Percentiles rank a stretch among this genome's conserved stretches.
phyloP scores from a whole-genome alignment of 2,329 filamentous ascomycete genomes.

The Fusarium sp. region DNA sequence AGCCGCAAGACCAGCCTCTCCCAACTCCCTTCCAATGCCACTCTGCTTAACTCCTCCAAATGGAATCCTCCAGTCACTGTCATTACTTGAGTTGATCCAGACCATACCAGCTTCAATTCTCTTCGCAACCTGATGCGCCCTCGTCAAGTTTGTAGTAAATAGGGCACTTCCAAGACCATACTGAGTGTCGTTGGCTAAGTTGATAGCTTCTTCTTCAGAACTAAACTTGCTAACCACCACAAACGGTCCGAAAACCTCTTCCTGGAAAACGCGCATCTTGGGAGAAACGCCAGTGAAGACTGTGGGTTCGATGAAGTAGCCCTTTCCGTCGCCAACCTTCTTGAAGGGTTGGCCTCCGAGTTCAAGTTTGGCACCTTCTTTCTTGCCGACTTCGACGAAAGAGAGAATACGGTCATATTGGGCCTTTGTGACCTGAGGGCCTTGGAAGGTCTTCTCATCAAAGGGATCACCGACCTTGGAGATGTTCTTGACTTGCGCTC shows the following conservation, averaged over 20 bases:
- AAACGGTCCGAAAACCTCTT: constrained; percentile 59
- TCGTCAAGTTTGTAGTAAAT: constrained; percentile 67
- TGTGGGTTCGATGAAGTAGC: constrained; percentile 58
- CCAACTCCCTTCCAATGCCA: constrained; percentile 57
- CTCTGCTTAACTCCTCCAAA: constrained; percentile 61
- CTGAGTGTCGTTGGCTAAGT: constrained; percentile 60
- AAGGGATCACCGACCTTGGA: constrained; percentile 78
- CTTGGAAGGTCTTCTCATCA: constrained; percentile 74
- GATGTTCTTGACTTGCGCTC: constrained; percentile 44
- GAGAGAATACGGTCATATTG: constrained; percentile 76
- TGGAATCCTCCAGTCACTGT: constrained; percentile 55
- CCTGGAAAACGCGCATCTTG: constrained; percentile 56
- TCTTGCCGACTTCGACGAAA: constrained; percentile 75
- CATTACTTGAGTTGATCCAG: constrained; percentile 61
- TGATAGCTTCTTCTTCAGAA: constrained; percentile 54
- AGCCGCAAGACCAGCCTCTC: constrained; percentile 55
- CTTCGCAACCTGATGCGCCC: constrained; percentile 59
- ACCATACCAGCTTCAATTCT: constrained; percentile 69
- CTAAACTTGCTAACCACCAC: constrained; percentile 54
- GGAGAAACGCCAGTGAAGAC: constrained; percentile 54
- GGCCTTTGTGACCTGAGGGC: constrained; percentile 75
- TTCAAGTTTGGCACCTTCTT: constrained; percentile 74
- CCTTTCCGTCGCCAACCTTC: constrained; percentile 50
- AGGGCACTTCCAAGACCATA: constrained; percentile 71
- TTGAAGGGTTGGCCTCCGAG: constrained; percentile 62